These are phyloP conservation scores for Globisporangium cederbergense DNA, from an alignment of 352 stramenopile genomes.

Conservation along the genomic window DNA sequence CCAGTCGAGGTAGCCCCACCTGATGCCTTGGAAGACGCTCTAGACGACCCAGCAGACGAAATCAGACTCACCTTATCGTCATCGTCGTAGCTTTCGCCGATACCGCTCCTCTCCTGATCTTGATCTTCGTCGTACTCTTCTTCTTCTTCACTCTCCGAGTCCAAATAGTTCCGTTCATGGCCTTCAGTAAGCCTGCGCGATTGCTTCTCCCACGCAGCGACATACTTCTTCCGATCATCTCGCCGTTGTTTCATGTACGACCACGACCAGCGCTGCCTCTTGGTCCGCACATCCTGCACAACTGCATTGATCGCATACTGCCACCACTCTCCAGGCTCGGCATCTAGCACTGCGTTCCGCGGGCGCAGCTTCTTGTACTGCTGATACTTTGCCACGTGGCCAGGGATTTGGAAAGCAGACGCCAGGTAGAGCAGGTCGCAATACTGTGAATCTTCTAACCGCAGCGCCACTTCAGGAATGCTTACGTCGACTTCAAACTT, in stretches of 20 bases:
- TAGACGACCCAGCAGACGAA: slow-evolving; percentile 5
- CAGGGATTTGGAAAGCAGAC: slow-evolving; percentile 62
- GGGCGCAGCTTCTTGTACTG: slow-evolving; percentile 75
- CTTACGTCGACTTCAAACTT: slow-evolving; percentile 83
- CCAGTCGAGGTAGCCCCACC: neutral
- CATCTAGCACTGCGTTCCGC: slow-evolving; percentile 42
- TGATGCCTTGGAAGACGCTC: slow-evolving; percentile 6
- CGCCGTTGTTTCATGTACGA: slow-evolving; percentile 79
- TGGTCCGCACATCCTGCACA: slow-evolving; percentile 51
- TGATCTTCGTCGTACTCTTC: slow-evolving; percentile 24
- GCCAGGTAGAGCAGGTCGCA: slow-evolving; percentile 82
- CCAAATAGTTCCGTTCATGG: slow-evolving; percentile 30
- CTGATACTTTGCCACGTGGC: slow-evolving; percentile 77
- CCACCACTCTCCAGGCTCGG: slow-evolving; percentile 66
- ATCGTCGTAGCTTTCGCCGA: slow-evolving; percentile 8
- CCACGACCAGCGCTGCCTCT: slow-evolving; percentile 77
- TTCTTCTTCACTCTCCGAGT: slow-evolving; percentile 63
- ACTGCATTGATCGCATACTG: slow-evolving; percentile 71
- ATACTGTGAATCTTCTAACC: slow-evolving; percentile 85
- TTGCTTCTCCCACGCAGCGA: slow-evolving; percentile 55
- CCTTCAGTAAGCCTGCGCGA: slow-evolving; percentile 25
- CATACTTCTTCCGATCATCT: slow-evolving; percentile 70
- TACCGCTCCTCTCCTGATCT: slow-evolving; percentile 7
- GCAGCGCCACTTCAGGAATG: slow-evolving; percentile 74
- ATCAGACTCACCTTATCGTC: slow-evolving; percentile 7